Evolutionary conservation across 108 stramenopile genomes (phyloP), one percentile per base, ranked within the genome.

Genomic region (Mediolabrus comicus): DNA sequence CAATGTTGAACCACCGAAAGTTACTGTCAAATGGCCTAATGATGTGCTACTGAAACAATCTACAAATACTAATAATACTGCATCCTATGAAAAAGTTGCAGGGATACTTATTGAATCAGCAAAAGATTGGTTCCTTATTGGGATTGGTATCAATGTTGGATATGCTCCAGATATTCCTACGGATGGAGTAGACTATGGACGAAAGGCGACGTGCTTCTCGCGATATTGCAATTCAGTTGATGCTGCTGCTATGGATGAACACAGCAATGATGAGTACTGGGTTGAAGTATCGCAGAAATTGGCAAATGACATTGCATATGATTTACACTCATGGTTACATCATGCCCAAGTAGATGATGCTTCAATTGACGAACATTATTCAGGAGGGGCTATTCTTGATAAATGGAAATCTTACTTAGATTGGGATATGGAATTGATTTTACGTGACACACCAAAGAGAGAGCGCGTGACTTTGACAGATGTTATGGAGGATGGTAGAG

Each of bases 1-100:
- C 14, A 25, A n/a, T n/a, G n/a, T n/a, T n/a, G 0, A n/a, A n/a
- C 56, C 53, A 33, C 79, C 82, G 14, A 72, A 24, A 60, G 87
- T 91, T 6, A 84, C 88, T 7, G 81, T 96, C 43, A 97, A 97
- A 69, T 97, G 96, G 96, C 96, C 96, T 14, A 97, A 97, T 79
- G 96, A 96, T 78, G 96, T 97, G 10, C 75, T 97, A 13, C 73
- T 96, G 16, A 26, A 27, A 91, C 86, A 61, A 77, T 87, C 57
- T 73, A 85, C 29, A 91, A 90, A n/a, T 59, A 79, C 25, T n/a
- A n/a, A 59, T 92, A 54, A 92, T 93, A n/a, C n/a, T n/a, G n/a
- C 72, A 22, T 81, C 70, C 3, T 63, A 83, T 62, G 68, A 77
- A 49, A 80, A 80, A 65, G 53, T 80, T 6, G 79, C 79, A 0